Base-by-base conservation (phyloP, 257 asterid genomes). In the Jacaranda copaia region DNA sequence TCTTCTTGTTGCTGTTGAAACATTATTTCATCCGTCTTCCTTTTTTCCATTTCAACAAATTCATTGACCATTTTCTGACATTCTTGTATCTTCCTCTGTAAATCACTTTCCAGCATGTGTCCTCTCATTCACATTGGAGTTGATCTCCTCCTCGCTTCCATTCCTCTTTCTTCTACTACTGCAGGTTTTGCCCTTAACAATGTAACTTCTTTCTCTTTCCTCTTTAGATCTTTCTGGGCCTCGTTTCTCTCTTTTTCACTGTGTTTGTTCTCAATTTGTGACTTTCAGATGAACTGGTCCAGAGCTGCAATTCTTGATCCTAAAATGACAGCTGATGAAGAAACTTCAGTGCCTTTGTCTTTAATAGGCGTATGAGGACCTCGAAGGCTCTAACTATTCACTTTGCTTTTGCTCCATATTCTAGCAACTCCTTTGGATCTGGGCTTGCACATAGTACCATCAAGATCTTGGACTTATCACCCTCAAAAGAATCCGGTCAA, bases 391-490 rank as follows among this genome's bases (percentile, higher is more conserved):
- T n/a, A n/a, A 95, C 90, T 42, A 95, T 95, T 59, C 99, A 95
- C 83, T 95, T 95, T 3, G 99, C 99, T 75, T 95, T 95, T 0
- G 99, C 98, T 36, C 99, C 98, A 39, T 95, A 95, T 63, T 95
- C 99, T 68, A 95, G 98, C 82, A 95, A 76, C 79, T 95, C 98
- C 83, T 89, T 95, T 10, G 91, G 97, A 79, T 93, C 99, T 1
- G 99, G 99, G 74, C 97, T 95, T 1, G 99, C 97, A 72, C 99
- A 95, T 6, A 95, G 83, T 65, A 95, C 88, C 99, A 95, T 95
- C 79, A 95, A 73, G 52, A 95, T 93, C 62, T 95, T 95, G 12
- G 99, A 88, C 80, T 90, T 89, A 45, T 90, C 95, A 68, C 93
- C 99, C 85, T 95, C 99, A 52, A 95, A 95, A 0, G 99, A 95